A percentile compares a stretch with the other conserved stretches of the same genome.
Evolutionary conservation across 73 alveolate species (phyloP).

Genomic region (Halteria grandinella): DNA sequence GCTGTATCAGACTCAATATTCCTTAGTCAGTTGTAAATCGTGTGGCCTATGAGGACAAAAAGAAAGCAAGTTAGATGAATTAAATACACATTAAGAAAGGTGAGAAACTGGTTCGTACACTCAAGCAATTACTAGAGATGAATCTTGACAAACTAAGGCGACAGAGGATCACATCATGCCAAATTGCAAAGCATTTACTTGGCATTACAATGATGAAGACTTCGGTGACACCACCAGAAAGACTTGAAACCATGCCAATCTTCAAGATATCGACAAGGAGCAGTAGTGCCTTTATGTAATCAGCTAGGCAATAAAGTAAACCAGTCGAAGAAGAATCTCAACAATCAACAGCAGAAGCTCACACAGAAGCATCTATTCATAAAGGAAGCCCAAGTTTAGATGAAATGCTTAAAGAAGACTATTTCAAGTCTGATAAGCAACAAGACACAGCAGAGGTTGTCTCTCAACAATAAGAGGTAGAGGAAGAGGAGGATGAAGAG

Average conservation of each 20-base stretch:
- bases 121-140: not conserved
- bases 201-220: not conserved
- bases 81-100: constrained; percentile 20
- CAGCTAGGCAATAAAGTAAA: not conserved
- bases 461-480: no score
- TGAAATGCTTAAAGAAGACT: no score
- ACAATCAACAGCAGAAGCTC: not conserved
- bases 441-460: no score
- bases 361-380: not conserved
- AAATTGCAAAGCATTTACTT: not conserved
- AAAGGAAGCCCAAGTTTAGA: no score
- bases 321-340: not conserved
- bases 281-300: not conserved
- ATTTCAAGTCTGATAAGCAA: no score
- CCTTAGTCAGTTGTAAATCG: no score
- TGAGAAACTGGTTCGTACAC: constrained; percentile 14
- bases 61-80: not conserved
- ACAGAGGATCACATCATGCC: not conserved
- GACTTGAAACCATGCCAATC: not conserved
- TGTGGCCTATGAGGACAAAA: no score
- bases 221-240: not conserved
- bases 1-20: not conserved
- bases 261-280: not conserved
- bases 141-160: constrained; percentile 9
- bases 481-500: no score